These are phyloP conservation scores for Tylopilus sp. DNA, from an alignment of 768 basidiomycete genomes.

Conservation along the genomic window DNA sequence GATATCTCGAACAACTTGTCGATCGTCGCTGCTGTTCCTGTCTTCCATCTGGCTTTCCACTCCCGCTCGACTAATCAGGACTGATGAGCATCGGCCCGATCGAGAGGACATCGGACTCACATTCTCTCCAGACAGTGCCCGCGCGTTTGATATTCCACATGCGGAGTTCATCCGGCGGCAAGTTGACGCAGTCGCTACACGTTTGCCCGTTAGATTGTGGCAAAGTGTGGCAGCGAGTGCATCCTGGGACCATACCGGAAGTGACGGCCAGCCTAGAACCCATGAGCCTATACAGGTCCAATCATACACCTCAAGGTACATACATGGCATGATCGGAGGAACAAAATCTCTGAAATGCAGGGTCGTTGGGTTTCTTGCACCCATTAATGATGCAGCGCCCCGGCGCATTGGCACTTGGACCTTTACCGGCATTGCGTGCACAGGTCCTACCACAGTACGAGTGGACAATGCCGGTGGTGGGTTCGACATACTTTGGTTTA, in stretches of 20 bases:
- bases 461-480: slow-evolving; percentile 53
- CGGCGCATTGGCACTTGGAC: slow-evolving; percentile 32
- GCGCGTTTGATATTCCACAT: slow-evolving; percentile 47
- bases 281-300: slow-evolving; percentile 6
- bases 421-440: slow-evolving; percentile 40
- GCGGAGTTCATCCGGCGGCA: slow-evolving; percentile 38
- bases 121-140: slow-evolving; percentile 47
- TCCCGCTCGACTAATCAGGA: slow-evolving; percentile 49
- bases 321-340: slow-evolving; percentile 58
- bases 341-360: slow-evolving; percentile 52
- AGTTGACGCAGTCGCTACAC: slow-evolving; percentile 51
- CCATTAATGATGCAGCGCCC: slow-evolving; percentile 46
- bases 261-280: slow-evolving; percentile 48
- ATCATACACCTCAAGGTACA: slow-evolving; percentile 15
- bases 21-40: slow-evolving; percentile 36
- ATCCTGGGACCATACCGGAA: slow-evolving; percentile 45
- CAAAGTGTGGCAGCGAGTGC: slow-evolving; percentile 44
- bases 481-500: slow-evolving; percentile 60
- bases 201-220: slow-evolving; percentile 45
- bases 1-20: slow-evolving; percentile 57
- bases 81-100: slow-evolving; percentile 18
- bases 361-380: slow-evolving; percentile 50
- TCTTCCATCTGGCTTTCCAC: slow-evolving; percentile 42
- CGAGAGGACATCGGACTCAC: slow-evolving; percentile 36
- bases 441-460: slow-evolving; percentile 62